Base-by-base conservation (phyloP, 1,284 basidiomycete species). In the Sutorius eximius region DNA sequence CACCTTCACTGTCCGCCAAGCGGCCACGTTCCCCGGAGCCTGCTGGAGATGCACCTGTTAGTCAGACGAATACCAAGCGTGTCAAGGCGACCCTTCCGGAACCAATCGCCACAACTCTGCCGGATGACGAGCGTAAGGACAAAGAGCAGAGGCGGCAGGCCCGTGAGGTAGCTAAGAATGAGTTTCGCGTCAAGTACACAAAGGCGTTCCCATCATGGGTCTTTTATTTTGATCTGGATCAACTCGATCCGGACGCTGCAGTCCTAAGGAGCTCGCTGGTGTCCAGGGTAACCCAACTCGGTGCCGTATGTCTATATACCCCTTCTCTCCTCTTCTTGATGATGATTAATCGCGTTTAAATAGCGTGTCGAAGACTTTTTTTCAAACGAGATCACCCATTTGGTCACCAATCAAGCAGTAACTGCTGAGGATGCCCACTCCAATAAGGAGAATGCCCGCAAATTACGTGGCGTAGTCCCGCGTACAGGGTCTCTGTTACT, bases 301-400 rank as follows among this genome's bases (percentile, higher is more conserved):
- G 89, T 62, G 90, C 85, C 53, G 95, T 98, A 72, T 69, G 93
- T 83, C 33, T 40, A 51, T 20, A 27, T 47, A 29, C 27, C 45
- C 0, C 16, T 8, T 42, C 4, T 52, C 20, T 15, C 44, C 18
- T 40, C 12, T 37, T 41, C 18, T 56, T 7, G 22, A 20, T 20
- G 50, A 47, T 22, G 2, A 56, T 40, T 51, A 13, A 55, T 33
- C 40, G 43, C 20, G 33, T 30, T 53, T 49, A 48, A 38, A 59
- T 63, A 94, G 91, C 77, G 77, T 44, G 80, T 93, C 58, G 91
- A 94, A 57, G 84, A 88, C 61, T 95, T 95, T 79, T 95, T 95
- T 73, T 91, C 89, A 20, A 86, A 81, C 52, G 81, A 86, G 45
- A 84, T 95, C 42, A 93, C 93, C 0, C 95, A 98, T 72, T 80